phyloP scores from a whole-genome alignment of 2,329 filamentous ascomycete genomes.

The Aspergillus tanneri region DNA sequence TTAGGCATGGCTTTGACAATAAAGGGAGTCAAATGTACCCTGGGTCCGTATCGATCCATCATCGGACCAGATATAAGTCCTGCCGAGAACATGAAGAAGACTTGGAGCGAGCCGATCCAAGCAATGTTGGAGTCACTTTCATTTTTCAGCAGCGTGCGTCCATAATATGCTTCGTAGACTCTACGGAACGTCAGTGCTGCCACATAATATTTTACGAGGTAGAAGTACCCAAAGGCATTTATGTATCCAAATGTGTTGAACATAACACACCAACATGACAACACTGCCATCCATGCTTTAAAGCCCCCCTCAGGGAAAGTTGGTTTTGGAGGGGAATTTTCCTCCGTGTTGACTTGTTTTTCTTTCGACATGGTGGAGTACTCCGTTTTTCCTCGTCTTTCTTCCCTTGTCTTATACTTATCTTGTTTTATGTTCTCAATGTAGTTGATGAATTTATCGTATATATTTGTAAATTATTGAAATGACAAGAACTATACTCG shows the following conservation, averaged over 20 bases:
- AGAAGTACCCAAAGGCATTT: constrained; percentile 25
- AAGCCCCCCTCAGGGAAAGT: constrained; percentile 28
- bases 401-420: too few relatives aligned
- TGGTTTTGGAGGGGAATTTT: constrained; percentile 1
- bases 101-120: constrained; percentile 48
- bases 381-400: too few relatives aligned
- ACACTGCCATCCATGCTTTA: constrained; percentile 27
- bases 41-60: constrained; percentile 22
- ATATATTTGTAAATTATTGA: too few relatives aligned
- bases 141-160: constrained; percentile 39
- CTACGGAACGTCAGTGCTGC: constrained; percentile 4
- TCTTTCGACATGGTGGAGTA: not conserved
- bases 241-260: constrained; percentile 31
- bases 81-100: constrained; percentile 21
- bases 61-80: constrained; percentile 23
- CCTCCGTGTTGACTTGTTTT: not conserved
- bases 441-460: too few relatives aligned
- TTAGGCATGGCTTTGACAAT: not conserved
- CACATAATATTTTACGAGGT: not conserved
- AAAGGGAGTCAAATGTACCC: constrained; percentile 3
- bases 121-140: constrained; percentile 43
- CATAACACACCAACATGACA: constrained; percentile 22
- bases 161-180: constrained; percentile 50
- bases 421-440: too few relatives aligned
- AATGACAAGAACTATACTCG: too few relatives aligned